Evolutionary conservation across 2,329 filamentous ascomycete genomes (phyloP).

Genomic region (Colletotrichum agaves): DNA sequence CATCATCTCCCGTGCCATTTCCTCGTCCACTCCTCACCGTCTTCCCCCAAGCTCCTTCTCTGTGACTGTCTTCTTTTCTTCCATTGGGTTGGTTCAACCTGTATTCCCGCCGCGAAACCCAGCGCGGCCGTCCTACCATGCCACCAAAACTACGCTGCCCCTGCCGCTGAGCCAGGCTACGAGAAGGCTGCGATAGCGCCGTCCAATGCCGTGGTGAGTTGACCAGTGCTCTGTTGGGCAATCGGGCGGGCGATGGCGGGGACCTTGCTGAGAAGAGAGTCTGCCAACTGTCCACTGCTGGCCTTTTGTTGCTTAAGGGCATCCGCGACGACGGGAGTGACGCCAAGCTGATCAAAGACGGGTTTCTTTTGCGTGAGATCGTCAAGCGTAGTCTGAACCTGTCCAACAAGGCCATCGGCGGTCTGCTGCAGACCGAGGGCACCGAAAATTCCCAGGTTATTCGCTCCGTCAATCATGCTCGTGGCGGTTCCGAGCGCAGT

Average conservation of each 20-base stretch:
- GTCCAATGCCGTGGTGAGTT: slow-evolving; percentile 25
- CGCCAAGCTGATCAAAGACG: slow-evolving; percentile 34
- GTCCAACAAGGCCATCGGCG: slow-evolving; percentile 7
- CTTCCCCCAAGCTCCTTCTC: not conserved
- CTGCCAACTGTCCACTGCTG: slow-evolving; percentile 8
- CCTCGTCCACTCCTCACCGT: not conserved
- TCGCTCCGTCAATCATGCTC: slow-evolving; percentile 11
- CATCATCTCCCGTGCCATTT: not conserved
- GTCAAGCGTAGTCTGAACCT: slow-evolving; percentile 28
- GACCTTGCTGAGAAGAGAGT: slow-evolving; percentile 28
- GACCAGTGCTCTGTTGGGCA: slow-evolving; percentile 31
- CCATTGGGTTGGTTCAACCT: not conserved
- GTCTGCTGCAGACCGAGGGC: slow-evolving; percentile 34
- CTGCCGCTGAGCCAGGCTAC: not conserved
- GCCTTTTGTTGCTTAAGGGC: slow-evolving; percentile 22
- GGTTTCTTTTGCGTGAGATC: slow-evolving; percentile 31
- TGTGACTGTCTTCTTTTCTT: not conserved
- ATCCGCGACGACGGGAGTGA: slow-evolving; percentile 22
- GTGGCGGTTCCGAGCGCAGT: not conserved
- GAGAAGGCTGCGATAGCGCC: slow-evolving; percentile 22
- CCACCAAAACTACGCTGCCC: not conserved
- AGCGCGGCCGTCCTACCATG: slow-evolving; percentile 10
- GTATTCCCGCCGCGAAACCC: slow-evolving; percentile 19
- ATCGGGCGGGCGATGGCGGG: slow-evolving; percentile 31
- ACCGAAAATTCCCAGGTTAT: slow-evolving; percentile 17